These are phyloP conservation scores for Filobasidium uniguttulatum DNA, from an alignment of 1,284 basidiomycete genomes.

Conservation along the genomic window DNA sequence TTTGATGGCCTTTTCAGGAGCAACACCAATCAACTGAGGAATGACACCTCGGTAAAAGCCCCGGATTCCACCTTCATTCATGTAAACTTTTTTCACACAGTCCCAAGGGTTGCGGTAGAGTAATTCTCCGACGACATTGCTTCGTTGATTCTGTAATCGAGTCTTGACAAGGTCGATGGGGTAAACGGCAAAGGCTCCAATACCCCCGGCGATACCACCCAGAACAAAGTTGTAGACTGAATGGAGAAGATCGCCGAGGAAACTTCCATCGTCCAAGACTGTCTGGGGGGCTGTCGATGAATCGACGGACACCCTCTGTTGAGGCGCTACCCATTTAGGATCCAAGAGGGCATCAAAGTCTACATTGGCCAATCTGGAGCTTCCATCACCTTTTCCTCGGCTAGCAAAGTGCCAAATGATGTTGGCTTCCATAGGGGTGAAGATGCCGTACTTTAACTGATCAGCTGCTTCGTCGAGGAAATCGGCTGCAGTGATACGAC, in stretches of 20 bases:
- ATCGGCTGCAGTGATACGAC: slow-evolving; percentile 51
- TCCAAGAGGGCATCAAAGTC: slow-evolving; percentile 86
- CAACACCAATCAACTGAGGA: slow-evolving; percentile 91
- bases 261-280: not conserved
- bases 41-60: slow-evolving; percentile 95
- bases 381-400: slow-evolving; percentile 48
- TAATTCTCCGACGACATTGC: slow-evolving; percentile 83
- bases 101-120: slow-evolving; percentile 89
- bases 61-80: slow-evolving; percentile 75
- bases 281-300: slow-evolving; percentile 5
- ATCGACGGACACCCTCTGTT: slow-evolving; percentile 15
- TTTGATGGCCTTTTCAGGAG: slow-evolving; percentile 68
- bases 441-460: slow-evolving; percentile 69
- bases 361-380: slow-evolving; percentile 55
- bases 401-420: slow-evolving; percentile 93
- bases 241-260: slow-evolving; percentile 40
- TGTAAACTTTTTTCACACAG: slow-evolving; percentile 85
- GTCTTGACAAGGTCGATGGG: slow-evolving; percentile 47
- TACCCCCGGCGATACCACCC: slow-evolving; percentile 73
- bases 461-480: slow-evolving; percentile 39
- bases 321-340: slow-evolving; percentile 34
- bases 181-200: slow-evolving; percentile 61
- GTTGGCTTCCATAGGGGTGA: slow-evolving; percentile 88
- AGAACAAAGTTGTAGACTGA: slow-evolving; percentile 75
- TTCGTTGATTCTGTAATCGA: slow-evolving; percentile 92